These are phyloP conservation scores for Pterocarpus santalinus DNA, from an alignment of 306 rosid genomes.

Conservation along the genomic window DNA sequence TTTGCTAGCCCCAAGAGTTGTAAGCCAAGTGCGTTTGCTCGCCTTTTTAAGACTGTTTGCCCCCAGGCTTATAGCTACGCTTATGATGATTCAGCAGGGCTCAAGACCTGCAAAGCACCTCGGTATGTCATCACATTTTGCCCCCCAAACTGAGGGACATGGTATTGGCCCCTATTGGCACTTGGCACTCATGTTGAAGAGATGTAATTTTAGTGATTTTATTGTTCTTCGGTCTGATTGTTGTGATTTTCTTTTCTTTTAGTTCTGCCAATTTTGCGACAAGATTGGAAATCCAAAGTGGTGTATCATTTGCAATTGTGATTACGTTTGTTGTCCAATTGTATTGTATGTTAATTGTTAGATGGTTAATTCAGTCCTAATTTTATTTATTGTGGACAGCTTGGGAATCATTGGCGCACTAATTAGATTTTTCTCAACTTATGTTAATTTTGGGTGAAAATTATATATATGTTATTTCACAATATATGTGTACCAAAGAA, in stretches of 20 bases:
- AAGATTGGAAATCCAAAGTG: slow-evolving; percentile 2
- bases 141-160: slow-evolving; percentile 52
- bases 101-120: slow-evolving; percentile 65
- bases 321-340: neutral
- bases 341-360: neutral
- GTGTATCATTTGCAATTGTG: slow-evolving; percentile 4
- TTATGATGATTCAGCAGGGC: slow-evolving; percentile 68
- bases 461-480: too few species aligned
- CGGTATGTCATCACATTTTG: slow-evolving; percentile 71
- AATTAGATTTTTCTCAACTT: neutral
- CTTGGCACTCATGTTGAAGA: neutral
- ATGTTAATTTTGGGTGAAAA: too few species aligned
- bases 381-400: neutral
- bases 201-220: neutral
- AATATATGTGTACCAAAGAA: too few species aligned
- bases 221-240: neutral
- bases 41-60: slow-evolving; percentile 66
- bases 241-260: neutral
- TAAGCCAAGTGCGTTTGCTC: slow-evolving; percentile 59
- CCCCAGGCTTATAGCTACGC: slow-evolving; percentile 75
- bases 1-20: slow-evolving; percentile 62
- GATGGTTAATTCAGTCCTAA: neutral
- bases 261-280: neutral
- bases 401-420: neutral
- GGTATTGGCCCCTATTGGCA: neutral